These are phyloP conservation scores for Daedalea quercina DNA, from an alignment of 768 basidiomycete genomes.

Conservation along the genomic window DNA sequence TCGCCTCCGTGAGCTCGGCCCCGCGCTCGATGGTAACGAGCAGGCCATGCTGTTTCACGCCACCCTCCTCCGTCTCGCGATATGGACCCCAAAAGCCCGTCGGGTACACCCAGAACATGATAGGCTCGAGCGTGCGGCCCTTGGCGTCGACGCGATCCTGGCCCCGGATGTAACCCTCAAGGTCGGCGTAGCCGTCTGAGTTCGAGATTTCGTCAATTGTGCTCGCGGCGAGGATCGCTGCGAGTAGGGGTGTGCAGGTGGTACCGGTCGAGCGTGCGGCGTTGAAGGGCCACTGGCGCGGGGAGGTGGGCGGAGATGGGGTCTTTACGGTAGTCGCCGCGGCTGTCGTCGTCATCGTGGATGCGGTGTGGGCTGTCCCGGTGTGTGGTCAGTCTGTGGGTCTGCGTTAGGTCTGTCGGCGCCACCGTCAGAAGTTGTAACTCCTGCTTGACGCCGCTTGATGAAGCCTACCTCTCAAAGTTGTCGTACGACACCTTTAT, in stretches of 20 bases:
- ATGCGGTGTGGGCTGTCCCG: no score
- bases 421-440: no score
- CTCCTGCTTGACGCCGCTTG: no score
- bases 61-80: conserved; percentile 8
- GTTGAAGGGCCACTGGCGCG: neutral
- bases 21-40: conserved; percentile 9
- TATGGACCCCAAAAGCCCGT: conserved; percentile 8
- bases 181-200: conserved; percentile 4
- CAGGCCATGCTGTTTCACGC: conserved; percentile 7
- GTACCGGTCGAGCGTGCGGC: neutral
- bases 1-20: neutral
- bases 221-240: neutral
- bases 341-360: no score
- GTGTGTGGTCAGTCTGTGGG: no score
- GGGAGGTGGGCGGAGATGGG: neutral
- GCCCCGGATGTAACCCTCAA: conserved; percentile 1
- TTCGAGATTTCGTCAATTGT: conserved; percentile 6
- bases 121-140: neutral
- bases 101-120: conserved; percentile 11
- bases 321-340: no score
- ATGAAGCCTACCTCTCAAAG: no score
- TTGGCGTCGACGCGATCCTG: neutral
- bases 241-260: neutral
- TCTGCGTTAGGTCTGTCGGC: no score
- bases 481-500: no score